Evolutionary conservation across 352 stramenopile species (phyloP), one percentile per base, ranked within the genome.

Genomic region (Pythium oligandrum): DNA sequence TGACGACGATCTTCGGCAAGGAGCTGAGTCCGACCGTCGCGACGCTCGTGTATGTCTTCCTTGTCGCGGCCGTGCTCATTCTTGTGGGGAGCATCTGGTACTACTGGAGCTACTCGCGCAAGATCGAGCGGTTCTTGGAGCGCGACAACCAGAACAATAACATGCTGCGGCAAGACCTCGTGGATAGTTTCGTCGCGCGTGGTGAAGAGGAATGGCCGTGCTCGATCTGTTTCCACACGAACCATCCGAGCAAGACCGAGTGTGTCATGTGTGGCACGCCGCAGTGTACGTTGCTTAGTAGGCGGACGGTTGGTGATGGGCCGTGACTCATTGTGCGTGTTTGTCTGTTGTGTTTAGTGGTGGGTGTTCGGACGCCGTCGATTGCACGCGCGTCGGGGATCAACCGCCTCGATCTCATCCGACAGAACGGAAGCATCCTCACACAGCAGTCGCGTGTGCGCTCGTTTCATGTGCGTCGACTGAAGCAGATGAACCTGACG

Each of bases 141-240:
- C 73, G 79, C 44, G 83, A 93, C 57, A 93, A 93, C 52, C 60
- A 78, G 40, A 88, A 93, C 63, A 93, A 93, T 70, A 93, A 93
- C 69, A 93, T 93, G 83, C 87, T 90, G 79, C 78, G 83, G 1
- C 81, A 93, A 50, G 75, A 91, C 54, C 76, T 93, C 54, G 75
- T 90, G 34, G 83, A 93, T 63, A 88, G 72, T 51, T 93, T 93
- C 52, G 57, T 93, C 4, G 73, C 86, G 61, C 81, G 81, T 44
- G 83, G 83, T 6, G 77, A 92, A 49, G 65, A 90, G 49, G 81
- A 90, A 48, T 93, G 83, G 83, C 80, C 81, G 26, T 93, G 81
- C 63, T 91, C 83, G 26, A 93, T 93, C 46, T 93, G 83, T 59
- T 93, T 90, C 67, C 83, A 93, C 64, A 79, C 90, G 57, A 92